Conservation (phyloP, 495 filamentous ascomycete species). For the Tuber indicum region DNA sequence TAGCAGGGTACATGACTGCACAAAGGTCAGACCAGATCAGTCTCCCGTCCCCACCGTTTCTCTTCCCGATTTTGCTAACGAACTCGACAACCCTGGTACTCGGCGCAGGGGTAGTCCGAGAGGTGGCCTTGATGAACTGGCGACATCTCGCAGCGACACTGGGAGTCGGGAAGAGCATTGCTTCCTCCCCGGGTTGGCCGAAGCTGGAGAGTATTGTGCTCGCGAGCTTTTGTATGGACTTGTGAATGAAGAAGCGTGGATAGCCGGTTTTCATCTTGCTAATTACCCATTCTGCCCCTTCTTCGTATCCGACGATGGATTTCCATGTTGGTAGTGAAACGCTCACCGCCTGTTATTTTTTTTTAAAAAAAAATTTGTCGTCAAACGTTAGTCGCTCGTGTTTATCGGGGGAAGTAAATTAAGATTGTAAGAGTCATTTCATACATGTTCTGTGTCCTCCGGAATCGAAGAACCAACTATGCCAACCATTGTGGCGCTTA, state of each 20-base stretch:
- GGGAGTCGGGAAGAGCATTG: conserved; percentile 73
- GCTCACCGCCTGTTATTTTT: conserved; percentile 68
- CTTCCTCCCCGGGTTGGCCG: conserved; percentile 57
- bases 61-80: conserved; percentile 50
- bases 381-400: conserved; percentile 12
- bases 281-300: conserved; percentile 80
- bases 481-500: conserved; percentile 15
- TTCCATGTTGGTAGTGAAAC: conserved; percentile 93
- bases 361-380: conserved; percentile 16
- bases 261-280: conserved; percentile 84
- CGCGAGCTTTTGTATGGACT: conserved; percentile 67
- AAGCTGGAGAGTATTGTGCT: conserved; percentile 58
- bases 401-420: conserved; percentile 5
- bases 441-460: conserved; percentile 56
- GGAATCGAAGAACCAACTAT: conserved; percentile 55
- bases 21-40: conserved; percentile 54
- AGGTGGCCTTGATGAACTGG: conserved; percentile 60
- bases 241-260: conserved; percentile 85
- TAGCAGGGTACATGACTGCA: conserved; percentile 63
- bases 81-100: conserved; percentile 64
- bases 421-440: conserved; percentile 27
- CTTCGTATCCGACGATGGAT: conserved; percentile 84
- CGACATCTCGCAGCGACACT: conserved; percentile 61
- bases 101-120: conserved; percentile 46
- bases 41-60: conserved; percentile 41